These are phyloP conservation scores for Corymbia maculata DNA, from an alignment of 345 rosid species.

Conservation along the genomic window DNA sequence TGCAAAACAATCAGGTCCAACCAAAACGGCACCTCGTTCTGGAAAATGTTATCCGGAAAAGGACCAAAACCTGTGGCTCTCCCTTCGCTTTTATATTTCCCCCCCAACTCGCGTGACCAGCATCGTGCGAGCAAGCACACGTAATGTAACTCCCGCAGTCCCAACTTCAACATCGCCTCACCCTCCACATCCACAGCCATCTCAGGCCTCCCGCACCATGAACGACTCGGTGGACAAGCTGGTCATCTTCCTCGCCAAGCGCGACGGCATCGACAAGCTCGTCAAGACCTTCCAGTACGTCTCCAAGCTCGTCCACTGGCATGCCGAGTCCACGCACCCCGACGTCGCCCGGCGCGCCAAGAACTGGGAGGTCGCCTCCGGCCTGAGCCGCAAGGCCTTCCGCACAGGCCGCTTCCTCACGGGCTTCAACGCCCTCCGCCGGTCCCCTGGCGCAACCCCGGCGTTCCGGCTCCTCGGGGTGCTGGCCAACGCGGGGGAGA, in stretches of 20 bases:
- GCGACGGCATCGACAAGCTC: constrained; percentile 98
- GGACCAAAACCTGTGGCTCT: constrained; percentile 25
- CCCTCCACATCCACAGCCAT: not conserved
- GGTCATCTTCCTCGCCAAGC: constrained; percentile 80
- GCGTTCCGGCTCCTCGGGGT: constrained; percentile 37
- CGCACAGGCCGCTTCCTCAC: constrained; percentile 90
- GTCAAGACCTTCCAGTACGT: constrained; percentile 97
- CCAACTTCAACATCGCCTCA: not conserved
- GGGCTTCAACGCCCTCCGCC: constrained; percentile 71
- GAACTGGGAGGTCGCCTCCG: constrained; percentile 93
- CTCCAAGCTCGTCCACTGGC: constrained; percentile 88
- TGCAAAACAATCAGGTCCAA: constrained; percentile 1
- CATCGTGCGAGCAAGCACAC: not conserved
- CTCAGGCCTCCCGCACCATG: constrained; percentile 7
- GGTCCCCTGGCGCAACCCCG: constrained; percentile 56
- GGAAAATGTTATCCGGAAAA: constrained; percentile 15
- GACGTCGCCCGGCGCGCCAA: constrained; percentile 52
- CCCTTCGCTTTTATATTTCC: not conserved
- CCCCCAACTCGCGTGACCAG: not conserved
- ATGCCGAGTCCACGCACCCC: constrained; percentile 38
- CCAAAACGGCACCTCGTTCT: not conserved
- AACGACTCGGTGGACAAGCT: constrained; percentile 81
- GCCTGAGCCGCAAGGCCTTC: constrained; percentile 91
- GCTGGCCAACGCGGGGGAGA: constrained; percentile 86
- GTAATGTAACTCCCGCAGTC: not conserved